Evolutionary conservation across 495 filamentous ascomycete genomes (phyloP).

Genomic region (Aspergillus biplanus): DNA sequence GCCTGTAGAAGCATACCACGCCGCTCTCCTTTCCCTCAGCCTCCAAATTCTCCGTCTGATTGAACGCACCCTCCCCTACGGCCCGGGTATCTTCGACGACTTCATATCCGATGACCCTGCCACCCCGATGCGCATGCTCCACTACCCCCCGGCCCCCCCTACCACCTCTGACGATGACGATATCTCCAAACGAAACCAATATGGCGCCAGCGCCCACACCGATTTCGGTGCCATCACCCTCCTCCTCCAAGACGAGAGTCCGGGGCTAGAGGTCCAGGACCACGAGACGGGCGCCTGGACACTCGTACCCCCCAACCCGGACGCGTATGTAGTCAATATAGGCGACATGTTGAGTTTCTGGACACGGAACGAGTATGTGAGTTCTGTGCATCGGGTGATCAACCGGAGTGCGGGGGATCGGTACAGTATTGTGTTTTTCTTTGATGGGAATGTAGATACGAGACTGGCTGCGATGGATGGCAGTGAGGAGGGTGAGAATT

Average conservation of each 20-base stretch:
- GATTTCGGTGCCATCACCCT: conserved; percentile 45
- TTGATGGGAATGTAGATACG: conserved; percentile 7
- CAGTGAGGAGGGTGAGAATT: neutral
- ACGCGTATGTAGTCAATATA: conserved; percentile 41
- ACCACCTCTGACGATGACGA: conserved; percentile 2
- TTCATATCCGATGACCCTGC: conserved; percentile 29
- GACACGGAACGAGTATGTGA: conserved; percentile 36
- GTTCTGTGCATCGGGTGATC: conserved; percentile 40
- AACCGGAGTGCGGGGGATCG: conserved; percentile 38
- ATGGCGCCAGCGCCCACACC: conserved; percentile 40
- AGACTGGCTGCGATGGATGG: conserved; percentile 3
- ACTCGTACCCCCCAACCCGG: conserved; percentile 30
- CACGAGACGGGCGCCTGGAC: conserved; percentile 32
- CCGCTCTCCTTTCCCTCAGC: neutral
- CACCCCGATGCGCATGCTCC: conserved; percentile 34
- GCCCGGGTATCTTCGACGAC: conserved; percentile 32
- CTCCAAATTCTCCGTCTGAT: conserved; percentile 25
- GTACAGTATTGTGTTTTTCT: conserved; percentile 40
- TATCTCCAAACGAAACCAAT: conserved; percentile 18
- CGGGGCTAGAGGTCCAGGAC: conserved; percentile 39
- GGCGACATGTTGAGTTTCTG: conserved; percentile 37
- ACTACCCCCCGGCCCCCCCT: conserved; percentile 34
- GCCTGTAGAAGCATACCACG: conserved; percentile 28
- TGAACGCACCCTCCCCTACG: conserved; percentile 29
- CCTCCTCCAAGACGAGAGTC: conserved; percentile 37